Evolutionary conservation across 176 grass and related monocot species (phyloP).

Genomic region (Aegilops tauschii): DNA sequence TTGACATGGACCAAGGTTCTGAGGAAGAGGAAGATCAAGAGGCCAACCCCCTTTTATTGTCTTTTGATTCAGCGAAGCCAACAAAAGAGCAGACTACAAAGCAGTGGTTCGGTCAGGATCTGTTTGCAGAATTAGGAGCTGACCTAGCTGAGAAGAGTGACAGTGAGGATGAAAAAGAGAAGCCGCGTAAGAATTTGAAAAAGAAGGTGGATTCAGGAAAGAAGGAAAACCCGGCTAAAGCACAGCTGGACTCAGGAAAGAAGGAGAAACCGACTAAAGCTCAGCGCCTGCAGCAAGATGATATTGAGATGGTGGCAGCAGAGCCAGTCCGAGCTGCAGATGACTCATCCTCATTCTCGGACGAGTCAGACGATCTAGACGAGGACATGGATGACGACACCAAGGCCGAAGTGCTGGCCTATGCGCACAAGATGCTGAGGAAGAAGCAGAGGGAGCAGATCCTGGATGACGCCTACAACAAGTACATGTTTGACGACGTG

Average conservation of each 20-base stretch:
- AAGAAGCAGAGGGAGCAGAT: slow-evolving; percentile 98
- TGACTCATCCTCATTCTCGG: slow-evolving; percentile 66
- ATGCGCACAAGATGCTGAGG: slow-evolving; percentile 93
- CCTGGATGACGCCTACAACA: slow-evolving; percentile 89
- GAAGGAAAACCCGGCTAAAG: slow-evolving; percentile 21
- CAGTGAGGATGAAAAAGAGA: slow-evolving; percentile 67
- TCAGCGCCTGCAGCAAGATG: slow-evolving; percentile 35
- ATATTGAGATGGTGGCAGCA: slow-evolving; percentile 88
- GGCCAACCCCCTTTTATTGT: slow-evolving; percentile 70
- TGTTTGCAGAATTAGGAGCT: slow-evolving; percentile 56
- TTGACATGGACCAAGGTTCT: slow-evolving; percentile 54
- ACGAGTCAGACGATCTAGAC: slow-evolving; percentile 62
- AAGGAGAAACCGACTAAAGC: slow-evolving; percentile 27
- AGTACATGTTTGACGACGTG: slow-evolving; percentile 86
- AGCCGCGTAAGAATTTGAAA: slow-evolving; percentile 30
- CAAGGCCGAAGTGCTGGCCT: slow-evolving; percentile 88
- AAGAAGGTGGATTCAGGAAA: slow-evolving; percentile 24
- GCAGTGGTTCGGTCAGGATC: slow-evolving; percentile 85
- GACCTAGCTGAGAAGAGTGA: slow-evolving; percentile 43
- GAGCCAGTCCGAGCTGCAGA: slow-evolving; percentile 59
- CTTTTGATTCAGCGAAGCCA: slow-evolving; percentile 51
- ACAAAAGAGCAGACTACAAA: slow-evolving; percentile 71
- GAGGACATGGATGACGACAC: slow-evolving; percentile 57
- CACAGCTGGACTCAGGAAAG: slow-evolving; percentile 12
- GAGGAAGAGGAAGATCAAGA: slow-evolving; percentile 72